phyloP scores from a whole-genome alignment of 1,284 basidiomycete species.

The Sphaerobolus stellatus region DNA sequence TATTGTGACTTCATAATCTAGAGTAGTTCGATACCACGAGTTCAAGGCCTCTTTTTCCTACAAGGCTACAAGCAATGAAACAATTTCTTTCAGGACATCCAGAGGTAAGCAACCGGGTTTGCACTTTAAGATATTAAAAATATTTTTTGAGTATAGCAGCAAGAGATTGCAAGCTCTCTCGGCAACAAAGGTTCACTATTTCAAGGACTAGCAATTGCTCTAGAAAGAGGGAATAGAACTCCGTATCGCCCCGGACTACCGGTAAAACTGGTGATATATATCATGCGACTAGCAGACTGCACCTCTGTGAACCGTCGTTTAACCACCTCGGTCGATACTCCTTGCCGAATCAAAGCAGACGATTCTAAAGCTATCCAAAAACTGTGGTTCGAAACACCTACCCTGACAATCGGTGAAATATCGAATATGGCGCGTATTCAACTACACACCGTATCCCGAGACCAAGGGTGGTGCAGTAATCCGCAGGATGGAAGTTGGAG shows the following conservation, averaged over 20 bases:
- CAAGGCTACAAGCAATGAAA: no score
- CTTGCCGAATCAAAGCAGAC: background rate
- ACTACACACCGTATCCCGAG: constrained; percentile 11
- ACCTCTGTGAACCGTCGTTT: background rate
- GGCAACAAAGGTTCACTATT: no score
- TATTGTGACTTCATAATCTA: no score
- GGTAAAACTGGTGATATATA: constrained; percentile 3
- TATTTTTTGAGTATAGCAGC: no score
- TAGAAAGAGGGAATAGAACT: background rate
- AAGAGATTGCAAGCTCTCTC: no score
- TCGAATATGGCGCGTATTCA: constrained; percentile 2
- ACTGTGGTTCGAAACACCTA: constrained; percentile 11
- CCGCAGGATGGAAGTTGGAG: constrained; percentile 13
- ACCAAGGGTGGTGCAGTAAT: constrained; percentile 16
- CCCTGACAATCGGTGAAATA: constrained; percentile 1
- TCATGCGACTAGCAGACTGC: background rate
- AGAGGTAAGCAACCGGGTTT: no score
- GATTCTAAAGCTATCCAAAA: background rate
- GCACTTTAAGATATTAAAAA: no score
- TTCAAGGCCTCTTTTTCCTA: no score
- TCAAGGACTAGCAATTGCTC: background rate
- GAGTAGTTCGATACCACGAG: no score
- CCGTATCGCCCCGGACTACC: background rate
- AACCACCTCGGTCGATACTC: background rate
- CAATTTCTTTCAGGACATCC: no score